These are phyloP conservation scores for Rhodotorula babjevae DNA, from an alignment of 768 basidiomycete genomes.

Conservation along the genomic window DNA sequence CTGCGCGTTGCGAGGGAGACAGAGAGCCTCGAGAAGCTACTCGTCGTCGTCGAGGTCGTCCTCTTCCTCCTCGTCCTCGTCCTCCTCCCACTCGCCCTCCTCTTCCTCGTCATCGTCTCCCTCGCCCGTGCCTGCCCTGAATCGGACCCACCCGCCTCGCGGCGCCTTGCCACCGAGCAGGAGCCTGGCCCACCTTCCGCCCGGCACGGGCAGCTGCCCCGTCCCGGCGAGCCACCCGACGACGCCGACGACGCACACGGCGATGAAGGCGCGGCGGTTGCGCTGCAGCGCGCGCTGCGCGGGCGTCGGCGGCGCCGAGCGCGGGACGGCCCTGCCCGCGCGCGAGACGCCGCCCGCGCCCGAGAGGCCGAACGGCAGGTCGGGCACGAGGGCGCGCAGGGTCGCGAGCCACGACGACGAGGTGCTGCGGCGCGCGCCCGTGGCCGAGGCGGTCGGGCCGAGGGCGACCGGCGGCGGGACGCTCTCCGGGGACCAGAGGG, in stretches of 20 bases:
- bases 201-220: conserved; percentile 31
- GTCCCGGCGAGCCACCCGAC: conserved; percentile 31
- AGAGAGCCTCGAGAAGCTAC: neutral
- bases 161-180: neutral
- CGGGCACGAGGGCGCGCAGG: conserved; percentile 28
- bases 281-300: conserved; percentile 8
- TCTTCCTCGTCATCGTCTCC: neutral
- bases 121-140: neutral
- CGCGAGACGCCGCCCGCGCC: neutral
- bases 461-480: neutral
- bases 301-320: neutral
- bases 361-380: neutral
- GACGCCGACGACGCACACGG: conserved; percentile 15
- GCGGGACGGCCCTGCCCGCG: neutral
- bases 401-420: neutral
- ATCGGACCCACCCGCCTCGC: neutral
- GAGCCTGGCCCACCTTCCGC: neutral
- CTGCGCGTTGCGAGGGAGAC: no score
- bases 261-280: conserved; percentile 16
- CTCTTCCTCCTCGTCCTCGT: neutral
- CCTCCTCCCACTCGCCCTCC: conserved; percentile 14
- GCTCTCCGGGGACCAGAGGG: conserved; percentile 25
- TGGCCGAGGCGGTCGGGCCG: neutral
- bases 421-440: neutral
- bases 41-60: neutral